phyloP scores from a whole-genome alignment of 73 alveolate species.

The Breviolum minutum region DNA sequence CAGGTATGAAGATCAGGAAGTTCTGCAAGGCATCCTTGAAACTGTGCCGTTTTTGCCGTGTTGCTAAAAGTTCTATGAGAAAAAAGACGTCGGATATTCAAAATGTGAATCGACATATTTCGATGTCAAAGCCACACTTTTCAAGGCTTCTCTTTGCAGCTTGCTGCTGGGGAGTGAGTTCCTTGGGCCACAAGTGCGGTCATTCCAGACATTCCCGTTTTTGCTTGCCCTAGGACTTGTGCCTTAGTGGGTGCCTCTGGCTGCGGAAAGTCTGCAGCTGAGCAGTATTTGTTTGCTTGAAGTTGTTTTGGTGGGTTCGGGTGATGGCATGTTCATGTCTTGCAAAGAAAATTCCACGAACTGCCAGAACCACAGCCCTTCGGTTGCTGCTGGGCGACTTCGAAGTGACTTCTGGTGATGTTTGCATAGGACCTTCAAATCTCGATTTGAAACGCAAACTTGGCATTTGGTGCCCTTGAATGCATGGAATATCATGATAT shows the following conservation, averaged over 20 bases:
- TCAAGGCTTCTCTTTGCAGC: conserved; percentile 51
- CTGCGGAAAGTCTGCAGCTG: conserved; percentile 36
- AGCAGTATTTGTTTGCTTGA: neutral
- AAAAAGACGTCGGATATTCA: too few relatives aligned
- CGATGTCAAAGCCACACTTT: neutral
- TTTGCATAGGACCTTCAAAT: neutral
- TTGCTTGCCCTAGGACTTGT: conserved; percentile 35
- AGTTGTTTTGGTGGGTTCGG: too few relatives aligned
- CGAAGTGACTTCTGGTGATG: neutral
- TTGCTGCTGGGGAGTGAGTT: conserved; percentile 64
- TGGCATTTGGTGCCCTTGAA: too few relatives aligned
- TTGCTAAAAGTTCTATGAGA: too few relatives aligned
- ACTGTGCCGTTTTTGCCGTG: too few relatives aligned
- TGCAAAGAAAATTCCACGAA: neutral
- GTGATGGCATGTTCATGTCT: too few relatives aligned
- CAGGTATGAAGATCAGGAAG: conserved; percentile 7
- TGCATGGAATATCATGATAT: too few relatives aligned
- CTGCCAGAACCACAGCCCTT: conserved; percentile 51
- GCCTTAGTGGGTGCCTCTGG: conserved; percentile 76
- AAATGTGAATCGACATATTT: neutral
- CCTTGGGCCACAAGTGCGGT: neutral
- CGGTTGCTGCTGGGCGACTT: conserved; percentile 66
- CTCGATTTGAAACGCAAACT: too few relatives aligned
- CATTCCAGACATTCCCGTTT: neutral
- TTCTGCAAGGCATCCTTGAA: conserved; percentile 4